Base-by-base conservation (phyloP, 2,329 filamentous ascomycete genomes). In the Pseudogymnoascus sp. region DNA sequence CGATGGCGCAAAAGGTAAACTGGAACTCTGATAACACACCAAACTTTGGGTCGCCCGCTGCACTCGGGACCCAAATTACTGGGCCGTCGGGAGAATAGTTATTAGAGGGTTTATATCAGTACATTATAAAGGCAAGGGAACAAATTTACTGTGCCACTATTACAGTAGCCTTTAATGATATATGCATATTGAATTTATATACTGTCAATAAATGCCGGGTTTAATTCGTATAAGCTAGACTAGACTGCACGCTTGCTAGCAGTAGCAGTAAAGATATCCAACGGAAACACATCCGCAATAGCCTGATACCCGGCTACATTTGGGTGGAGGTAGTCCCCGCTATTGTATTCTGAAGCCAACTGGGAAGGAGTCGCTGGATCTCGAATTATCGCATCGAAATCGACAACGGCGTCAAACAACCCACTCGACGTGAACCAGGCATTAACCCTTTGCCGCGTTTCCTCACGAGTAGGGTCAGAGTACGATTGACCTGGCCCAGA, bases 311-410 rank as follows among this genome's bases (percentile, higher is more conserved):
- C 85, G 2, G 69, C 74, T 0, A 78, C 77, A 69, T 80, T 86
- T 0, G 83, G 82, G 74, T 89, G 86, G 67, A 89, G 69, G 69
- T 84, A 85, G 71, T 89, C 86, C 0, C 86, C 86, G 0, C 79
- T 78, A 65, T 88, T 79, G 65, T 78, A 86, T 62, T 76, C 67
- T 11, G 70, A 68, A 20, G 74, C 75, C 68, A 89, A 67, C 67
- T 78, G 74, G n/a, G 75, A 78, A 18, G 73, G 72, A 28, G 78
- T 75, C 3, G 71, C 71, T 12, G 77, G 75, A 69, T 87, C 78
- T 9, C 79, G 77, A 35, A 88, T 66, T 12, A 82, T 71, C 37
- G 70, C 74, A 66, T 86, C 83, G 65, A 89, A 88, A 69, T 89
- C 86, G 25, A 87, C 71, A 3, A 84, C 78, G 0, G 76, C 79